These are phyloP conservation scores for Inga oerstediana DNA, from an alignment of 306 rosid species.

Conservation along the genomic window DNA sequence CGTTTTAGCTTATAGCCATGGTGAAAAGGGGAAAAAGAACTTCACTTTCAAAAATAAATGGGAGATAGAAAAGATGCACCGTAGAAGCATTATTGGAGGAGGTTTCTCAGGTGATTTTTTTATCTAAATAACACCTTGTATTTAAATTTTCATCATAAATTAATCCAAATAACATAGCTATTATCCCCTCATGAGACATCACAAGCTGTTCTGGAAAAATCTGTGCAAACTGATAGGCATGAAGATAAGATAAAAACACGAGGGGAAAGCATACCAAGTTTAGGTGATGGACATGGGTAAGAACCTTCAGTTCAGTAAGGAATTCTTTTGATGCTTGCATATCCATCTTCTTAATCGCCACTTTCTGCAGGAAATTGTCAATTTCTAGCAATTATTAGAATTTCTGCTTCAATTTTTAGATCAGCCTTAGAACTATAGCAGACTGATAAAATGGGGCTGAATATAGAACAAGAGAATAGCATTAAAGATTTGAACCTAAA, in stretches of 20 bases:
- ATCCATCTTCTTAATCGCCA: slow-evolving; percentile 82
- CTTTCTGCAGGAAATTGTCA: slow-evolving; percentile 51
- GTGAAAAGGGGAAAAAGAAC: background rate
- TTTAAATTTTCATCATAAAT: background rate
- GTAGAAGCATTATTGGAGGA: background rate
- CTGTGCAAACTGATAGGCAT: background rate
- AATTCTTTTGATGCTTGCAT: slow-evolving; percentile 84
- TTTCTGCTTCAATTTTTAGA: slow-evolving; percentile 8
- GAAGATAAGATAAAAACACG: background rate
- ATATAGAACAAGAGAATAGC: too few species aligned
- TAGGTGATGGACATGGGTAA: slow-evolving; percentile 81
- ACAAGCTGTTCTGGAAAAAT: background rate
- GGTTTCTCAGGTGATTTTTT: background rate
- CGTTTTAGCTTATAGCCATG: background rate
- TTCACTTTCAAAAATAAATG: background rate
- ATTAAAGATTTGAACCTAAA: too few species aligned
- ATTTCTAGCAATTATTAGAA: slow-evolving; percentile 10
- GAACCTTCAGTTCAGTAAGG: slow-evolving; percentile 68
- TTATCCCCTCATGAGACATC: background rate
- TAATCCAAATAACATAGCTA: background rate
- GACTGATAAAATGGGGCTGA: background rate
- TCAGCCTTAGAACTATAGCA: background rate
- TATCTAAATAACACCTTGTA: background rate
- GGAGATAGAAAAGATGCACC: background rate
- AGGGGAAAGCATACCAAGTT: slow-evolving; percentile 61